Conservation (phyloP, 2,329 filamentous ascomycete genomes). For the Geosmithia putterillii region DNA sequence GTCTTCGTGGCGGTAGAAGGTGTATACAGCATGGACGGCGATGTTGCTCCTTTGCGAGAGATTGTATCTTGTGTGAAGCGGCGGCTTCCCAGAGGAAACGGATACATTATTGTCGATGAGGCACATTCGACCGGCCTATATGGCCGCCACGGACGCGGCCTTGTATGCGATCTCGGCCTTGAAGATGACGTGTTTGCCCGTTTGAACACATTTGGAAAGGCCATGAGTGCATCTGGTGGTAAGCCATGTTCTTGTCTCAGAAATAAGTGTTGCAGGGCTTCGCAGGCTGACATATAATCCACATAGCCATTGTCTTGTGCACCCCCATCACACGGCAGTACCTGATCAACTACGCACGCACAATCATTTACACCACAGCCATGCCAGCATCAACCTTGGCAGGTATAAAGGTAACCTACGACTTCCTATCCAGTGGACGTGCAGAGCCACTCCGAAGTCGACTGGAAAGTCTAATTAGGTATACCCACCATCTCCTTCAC, state of each 20-base stretch:
- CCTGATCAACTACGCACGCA: slow-evolving; percentile 65
- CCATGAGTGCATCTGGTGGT: slow-evolving; percentile 59
- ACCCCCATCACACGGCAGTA: slow-evolving; percentile 46
- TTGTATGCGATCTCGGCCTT: slow-evolving; percentile 44
- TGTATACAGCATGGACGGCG: slow-evolving; percentile 77
- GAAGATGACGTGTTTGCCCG: slow-evolving; percentile 44
- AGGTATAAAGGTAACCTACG: slow-evolving; percentile 44
- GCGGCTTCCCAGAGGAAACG: slow-evolving; percentile 43
- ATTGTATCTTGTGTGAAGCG: slow-evolving; percentile 46
- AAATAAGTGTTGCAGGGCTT: neutral
- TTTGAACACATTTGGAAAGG: slow-evolving; percentile 56
- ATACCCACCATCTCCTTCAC: slow-evolving; percentile 33
- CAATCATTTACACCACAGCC: slow-evolving; percentile 62
- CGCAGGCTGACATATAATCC: slow-evolving; percentile 5
- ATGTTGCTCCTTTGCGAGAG: slow-evolving; percentile 50
- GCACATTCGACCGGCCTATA: slow-evolving; percentile 54
- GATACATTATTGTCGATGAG: slow-evolving; percentile 54
- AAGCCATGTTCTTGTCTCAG: slow-evolving; percentile 11
- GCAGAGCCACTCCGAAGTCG: slow-evolving; percentile 23
- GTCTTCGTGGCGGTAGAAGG: slow-evolving; percentile 60
- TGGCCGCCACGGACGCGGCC: slow-evolving; percentile 40
- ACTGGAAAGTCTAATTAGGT: slow-evolving; percentile 16
- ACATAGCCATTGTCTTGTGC: slow-evolving; percentile 44
- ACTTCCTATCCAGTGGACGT: slow-evolving; percentile 36
- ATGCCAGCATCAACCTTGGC: slow-evolving; percentile 49